Evolutionary conservation across 164 flowering plant genomes (phyloP).

Genomic region (Magnolia sinica): DNA sequence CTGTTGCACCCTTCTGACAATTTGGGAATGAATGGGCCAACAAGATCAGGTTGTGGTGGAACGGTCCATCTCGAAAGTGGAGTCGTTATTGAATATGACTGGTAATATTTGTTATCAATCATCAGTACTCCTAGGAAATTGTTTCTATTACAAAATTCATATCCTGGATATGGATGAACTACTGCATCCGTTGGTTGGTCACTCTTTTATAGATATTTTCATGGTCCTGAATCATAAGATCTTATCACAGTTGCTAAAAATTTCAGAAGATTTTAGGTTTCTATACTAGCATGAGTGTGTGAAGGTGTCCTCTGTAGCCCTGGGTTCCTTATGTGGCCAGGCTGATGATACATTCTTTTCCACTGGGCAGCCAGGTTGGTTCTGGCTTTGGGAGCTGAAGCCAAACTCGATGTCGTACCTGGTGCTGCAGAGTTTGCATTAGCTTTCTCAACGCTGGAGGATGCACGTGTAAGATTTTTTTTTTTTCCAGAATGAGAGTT

Average conservation of each 20-base stretch:
- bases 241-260: too few relatives aligned
- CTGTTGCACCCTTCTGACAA: slow-evolving; percentile 59
- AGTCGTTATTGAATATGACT: slow-evolving; percentile 82
- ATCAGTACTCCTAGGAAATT: not conserved
- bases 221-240: too few relatives aligned
- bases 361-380: slow-evolving; percentile 98
- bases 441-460: slow-evolving; percentile 84
- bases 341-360: slow-evolving; percentile 24
- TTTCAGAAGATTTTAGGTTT: too few relatives aligned
- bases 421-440: slow-evolving; percentile 87
- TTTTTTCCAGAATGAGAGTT: not conserved
- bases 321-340: not conserved
- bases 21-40: slow-evolving; percentile 36
- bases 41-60: slow-evolving; percentile 51
- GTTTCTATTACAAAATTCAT: not conserved
- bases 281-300: too few relatives aligned
- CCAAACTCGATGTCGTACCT: slow-evolving; percentile 82
- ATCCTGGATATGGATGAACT: not conserved
- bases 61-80: slow-evolving; percentile 89
- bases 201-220: too few relatives aligned
- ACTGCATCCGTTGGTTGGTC: too few relatives aligned
- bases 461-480: slow-evolving; percentile 63
- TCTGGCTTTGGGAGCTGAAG: slow-evolving; percentile 94
- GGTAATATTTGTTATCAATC: slow-evolving; percentile 44
- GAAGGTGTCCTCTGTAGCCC: too few relatives aligned